phyloP scores from a whole-genome alignment of 768 basidiomycete species.

The Astraeus odoratus region DNA sequence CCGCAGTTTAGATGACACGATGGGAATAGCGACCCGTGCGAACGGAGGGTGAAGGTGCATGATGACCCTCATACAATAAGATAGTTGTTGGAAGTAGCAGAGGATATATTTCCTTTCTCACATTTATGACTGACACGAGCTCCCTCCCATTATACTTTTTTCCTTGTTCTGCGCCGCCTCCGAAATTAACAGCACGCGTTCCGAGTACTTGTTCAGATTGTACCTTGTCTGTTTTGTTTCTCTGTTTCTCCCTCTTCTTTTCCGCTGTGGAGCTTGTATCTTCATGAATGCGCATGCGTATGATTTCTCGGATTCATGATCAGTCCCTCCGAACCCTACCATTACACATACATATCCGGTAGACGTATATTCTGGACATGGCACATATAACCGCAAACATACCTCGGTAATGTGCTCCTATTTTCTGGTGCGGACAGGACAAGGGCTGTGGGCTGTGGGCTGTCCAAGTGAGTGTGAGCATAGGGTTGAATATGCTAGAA shows the following conservation, averaged over 20 bases:
- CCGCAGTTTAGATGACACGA: constrained; percentile 65
- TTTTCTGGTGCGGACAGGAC: too few species aligned
- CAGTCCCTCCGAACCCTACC: constrained; percentile 8
- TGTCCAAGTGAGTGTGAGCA: too few species aligned
- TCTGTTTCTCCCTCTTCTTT: background rate
- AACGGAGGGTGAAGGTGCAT: constrained; percentile 23
- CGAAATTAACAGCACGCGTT: constrained; percentile 10
- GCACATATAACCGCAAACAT: constrained; percentile 8
- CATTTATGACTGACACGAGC: constrained; percentile 27
- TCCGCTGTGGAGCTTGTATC: constrained; percentile 18
- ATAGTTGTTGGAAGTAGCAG: constrained; percentile 20
- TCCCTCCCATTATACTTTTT: constrained; percentile 10
- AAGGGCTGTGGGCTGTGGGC: background rate
- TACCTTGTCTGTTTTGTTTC: constrained; percentile 7
- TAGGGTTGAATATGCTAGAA: too few species aligned
- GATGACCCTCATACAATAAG: constrained; percentile 11
- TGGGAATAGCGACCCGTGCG: constrained; percentile 20
- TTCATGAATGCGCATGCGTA: constrained; percentile 21
- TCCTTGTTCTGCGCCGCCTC: constrained; percentile 15
- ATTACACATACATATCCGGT: constrained; percentile 18
- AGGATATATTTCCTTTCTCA: constrained; percentile 9
- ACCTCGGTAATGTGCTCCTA: too few species aligned
- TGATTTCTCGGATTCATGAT: constrained; percentile 11
- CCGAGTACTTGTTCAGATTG: constrained; percentile 10
- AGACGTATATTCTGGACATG: constrained; percentile 15